A percentile compares a stretch with the other conserved stretches of the same genome.
phyloP scores from a whole-genome alignment of 225 moss, liverwort and hornwort species.

The Polytrichum formosum region DNA sequence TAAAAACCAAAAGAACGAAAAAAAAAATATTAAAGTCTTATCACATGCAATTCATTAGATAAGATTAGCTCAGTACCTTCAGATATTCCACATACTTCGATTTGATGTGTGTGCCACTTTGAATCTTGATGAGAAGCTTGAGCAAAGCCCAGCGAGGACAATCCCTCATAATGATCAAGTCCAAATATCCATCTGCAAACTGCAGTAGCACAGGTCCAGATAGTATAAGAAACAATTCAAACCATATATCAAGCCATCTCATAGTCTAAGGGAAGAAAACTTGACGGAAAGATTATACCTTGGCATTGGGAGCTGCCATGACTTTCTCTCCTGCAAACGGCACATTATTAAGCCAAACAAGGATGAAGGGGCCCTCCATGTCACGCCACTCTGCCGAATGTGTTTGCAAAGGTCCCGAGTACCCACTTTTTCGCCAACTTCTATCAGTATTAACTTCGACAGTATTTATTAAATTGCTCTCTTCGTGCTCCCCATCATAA shows the following conservation, averaged over 20 bases:
- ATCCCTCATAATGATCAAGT: slow-evolving; percentile 76
- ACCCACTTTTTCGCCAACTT: slow-evolving; percentile 44
- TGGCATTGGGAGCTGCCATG: slow-evolving; percentile 67
- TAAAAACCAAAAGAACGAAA: too few relatives aligned
- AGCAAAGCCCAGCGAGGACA: slow-evolving; percentile 74
- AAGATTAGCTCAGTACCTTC: slow-evolving; percentile 46
- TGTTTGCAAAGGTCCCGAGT: slow-evolving; percentile 35
- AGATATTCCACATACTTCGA: slow-evolving; percentile 89
- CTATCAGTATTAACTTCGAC: slow-evolving; percentile 44
- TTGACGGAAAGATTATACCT: slow-evolving; percentile 34
- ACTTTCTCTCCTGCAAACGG: slow-evolving; percentile 50
- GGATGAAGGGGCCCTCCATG: slow-evolving; percentile 80
- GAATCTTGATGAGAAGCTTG: slow-evolving; percentile 58
- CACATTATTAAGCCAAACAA: slow-evolving; percentile 87
- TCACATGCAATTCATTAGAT: neutral
- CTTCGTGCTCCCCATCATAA: slow-evolving; percentile 40
- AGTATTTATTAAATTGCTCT: slow-evolving; percentile 32
- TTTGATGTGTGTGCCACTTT: slow-evolving; percentile 76
- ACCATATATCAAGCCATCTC: neutral
- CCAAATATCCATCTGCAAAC: slow-evolving; percentile 91
- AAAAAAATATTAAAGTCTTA: too few relatives aligned
- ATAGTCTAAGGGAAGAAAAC: neutral
- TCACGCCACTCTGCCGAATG: slow-evolving; percentile 58
- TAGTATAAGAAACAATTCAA: slow-evolving; percentile 8
- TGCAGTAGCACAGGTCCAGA: slow-evolving; percentile 23